Conservation (phyloP, 768 basidiomycete genomes). For the Trametopsis cervina region DNA sequence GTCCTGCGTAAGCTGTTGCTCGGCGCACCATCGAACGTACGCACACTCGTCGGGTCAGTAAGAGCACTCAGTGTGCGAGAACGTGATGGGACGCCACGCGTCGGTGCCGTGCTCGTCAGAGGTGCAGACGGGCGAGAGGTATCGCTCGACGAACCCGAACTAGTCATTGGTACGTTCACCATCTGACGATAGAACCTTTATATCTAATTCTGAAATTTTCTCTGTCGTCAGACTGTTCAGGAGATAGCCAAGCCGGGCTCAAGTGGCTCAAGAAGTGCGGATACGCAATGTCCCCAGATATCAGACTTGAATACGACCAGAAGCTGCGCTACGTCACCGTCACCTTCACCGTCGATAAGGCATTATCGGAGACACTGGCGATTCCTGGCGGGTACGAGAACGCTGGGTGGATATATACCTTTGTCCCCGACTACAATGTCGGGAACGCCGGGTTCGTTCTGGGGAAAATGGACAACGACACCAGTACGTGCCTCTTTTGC, state of each 20-base stretch:
- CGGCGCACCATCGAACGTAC: slow-evolving; percentile 3
- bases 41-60: slow-evolving; percentile 7
- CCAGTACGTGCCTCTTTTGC: slow-evolving; percentile 5
- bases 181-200: background rate
- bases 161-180: slow-evolving; percentile 7
- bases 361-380: background rate
- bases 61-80: background rate
- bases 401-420: slow-evolving; percentile 12
- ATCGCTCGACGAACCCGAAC: slow-evolving; percentile 8
- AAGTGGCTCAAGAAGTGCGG: slow-evolving; percentile 12
- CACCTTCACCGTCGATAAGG: slow-evolving; percentile 6
- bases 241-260: slow-evolving; percentile 12
- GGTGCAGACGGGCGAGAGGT: slow-evolving; percentile 4
- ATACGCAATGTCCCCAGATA: slow-evolving; percentile 6
- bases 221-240: slow-evolving; percentile 7
- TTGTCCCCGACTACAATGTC: slow-evolving; percentile 9
- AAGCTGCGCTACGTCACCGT: slow-evolving; percentile 12
- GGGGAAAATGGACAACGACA: slow-evolving; percentile 13
- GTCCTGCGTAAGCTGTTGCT: slow-evolving; percentile 9
- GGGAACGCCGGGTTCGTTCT: slow-evolving; percentile 11
- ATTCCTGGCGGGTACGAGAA: slow-evolving; percentile 8
- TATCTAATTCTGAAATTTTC: background rate
- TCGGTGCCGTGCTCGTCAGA: slow-evolving; percentile 4
- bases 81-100: background rate
- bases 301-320: slow-evolving; percentile 11